Base-by-base conservation (phyloP, 805 yeast species). In the Blastobotrys terrestris region DNA sequence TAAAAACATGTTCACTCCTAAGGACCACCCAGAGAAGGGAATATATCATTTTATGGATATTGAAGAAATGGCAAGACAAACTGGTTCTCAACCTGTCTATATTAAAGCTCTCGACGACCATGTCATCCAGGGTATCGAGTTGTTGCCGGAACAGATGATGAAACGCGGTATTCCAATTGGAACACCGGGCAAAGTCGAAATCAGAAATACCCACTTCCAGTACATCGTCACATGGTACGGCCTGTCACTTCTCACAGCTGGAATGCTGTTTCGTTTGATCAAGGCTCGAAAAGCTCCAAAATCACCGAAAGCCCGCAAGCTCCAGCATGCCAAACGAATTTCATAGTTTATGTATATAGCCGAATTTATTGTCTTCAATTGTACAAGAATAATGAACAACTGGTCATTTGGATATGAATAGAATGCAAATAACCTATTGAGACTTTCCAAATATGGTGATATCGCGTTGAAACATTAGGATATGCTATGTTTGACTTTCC, bases 171-270 rank as follows among this genome's bases (percentile, higher is more conserved):
- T 92, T 4, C 99, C 99, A 8, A 67, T 94, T 8, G 99, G 96
- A 1, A 82, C 85, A 51, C 70, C 75, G 6, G 91, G 97, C n/a
- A 81, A 80, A 60, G 80, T 92, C 35, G 91, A 84, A 59, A 77
- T 88, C 64, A 82, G 85, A 55, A 94, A 94, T 67, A 89, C 90
- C 64, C 99, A 94, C 65, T 70, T 91, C 67, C 96, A 92, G 67
- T 94, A 94, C 67, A 72, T 94, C 63, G 81, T 89, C 18, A 94
- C 99, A 0, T 94, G 99, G 99, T 92, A 87, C 67, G 96, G 97
- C 0, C 77, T 92, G 44, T 81, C 90, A 1, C 61, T 86, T 42
- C 78, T 87, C 40, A 85, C 96, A 39, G 61, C 90, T 0, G 79
- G 85, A 35, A 78, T 89, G 69, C 75, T 94, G 35, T 59, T 76